Base-by-base conservation (phyloP, 202 grass and related monocot species). In the Bolboschoenoplectus hybrid region DNA sequence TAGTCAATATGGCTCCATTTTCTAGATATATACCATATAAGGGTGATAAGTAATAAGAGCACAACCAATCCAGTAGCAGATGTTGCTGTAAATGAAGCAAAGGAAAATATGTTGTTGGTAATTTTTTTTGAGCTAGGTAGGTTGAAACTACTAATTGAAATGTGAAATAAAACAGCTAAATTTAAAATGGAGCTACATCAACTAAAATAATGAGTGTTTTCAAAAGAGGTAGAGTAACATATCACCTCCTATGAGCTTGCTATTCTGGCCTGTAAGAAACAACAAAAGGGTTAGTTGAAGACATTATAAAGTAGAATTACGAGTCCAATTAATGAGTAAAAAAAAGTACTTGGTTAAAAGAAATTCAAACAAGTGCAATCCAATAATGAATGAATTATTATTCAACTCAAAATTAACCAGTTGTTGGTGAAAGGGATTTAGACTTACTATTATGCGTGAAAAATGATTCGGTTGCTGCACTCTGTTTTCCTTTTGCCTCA, bases 391-490 rank as follows among this genome's bases (percentile, higher is more conserved):
- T 43, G 67, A 69, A 67, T 39, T 69, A 41, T 12, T 4, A 17
- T 13, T 61, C 20, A 63, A 4, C n/a, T 66, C 26, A 56, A 84
- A 12, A 74, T 13, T 32, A 73, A 4, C 0, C 14, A 12, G 78
- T 86, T 80, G 49, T 0, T n/a, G 14, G 14, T 72, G 2, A 20
- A 19, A 43, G 12, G 45, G 53, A 82, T 53, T 67, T 41, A 34
- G 5, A 55, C 49, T 78, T 89, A 91, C 92, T 84, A 1, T 34
- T 82, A 44, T 51, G 83, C 17, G 36, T 64, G 52, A 87, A 94
- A 60, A 89, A 91, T 65, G 87, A 82, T 83, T 49, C 44, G 57
- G 82, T 62, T 82, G 60, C 19, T 64, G 55, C 86, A 87, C 85
- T 87, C 3, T 0, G 36, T 3, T 44, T 67, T 10, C 85, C 85